Evolutionary conservation across 768 basidiomycete genomes (phyloP).

Genomic region (Russula lepida): DNA sequence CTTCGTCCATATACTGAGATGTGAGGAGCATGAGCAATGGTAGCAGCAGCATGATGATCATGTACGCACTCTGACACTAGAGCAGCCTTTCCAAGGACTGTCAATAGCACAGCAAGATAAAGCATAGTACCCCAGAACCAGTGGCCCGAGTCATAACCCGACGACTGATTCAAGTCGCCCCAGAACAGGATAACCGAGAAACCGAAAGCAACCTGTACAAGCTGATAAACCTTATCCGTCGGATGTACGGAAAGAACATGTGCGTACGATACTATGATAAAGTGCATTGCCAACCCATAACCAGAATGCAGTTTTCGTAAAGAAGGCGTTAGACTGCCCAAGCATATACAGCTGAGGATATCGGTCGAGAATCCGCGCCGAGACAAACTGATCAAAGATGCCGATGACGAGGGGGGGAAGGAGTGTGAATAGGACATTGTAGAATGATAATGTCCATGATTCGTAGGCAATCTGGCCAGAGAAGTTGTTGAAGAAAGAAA

Average conservation of each 20-base stretch:
- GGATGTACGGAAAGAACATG: background rate
- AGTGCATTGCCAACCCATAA: slow-evolving; percentile 83
- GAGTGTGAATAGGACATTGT: slow-evolving; percentile 94
- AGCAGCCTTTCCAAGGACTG: slow-evolving; percentile 95
- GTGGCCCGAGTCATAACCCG: slow-evolving; percentile 82
- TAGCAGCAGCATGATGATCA: background rate
- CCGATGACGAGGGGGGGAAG: slow-evolving; percentile 96
- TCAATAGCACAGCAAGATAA: slow-evolving; percentile 89
- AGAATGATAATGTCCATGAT: slow-evolving; percentile 96
- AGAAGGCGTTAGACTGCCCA: slow-evolving; percentile 91
- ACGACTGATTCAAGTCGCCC: slow-evolving; percentile 77
- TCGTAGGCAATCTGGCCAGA: slow-evolving; percentile 98
- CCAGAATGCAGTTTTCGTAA: slow-evolving; percentile 88
- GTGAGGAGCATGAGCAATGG: background rate
- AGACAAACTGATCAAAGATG: slow-evolving; percentile 97
- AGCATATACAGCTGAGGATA: slow-evolving; percentile 95
- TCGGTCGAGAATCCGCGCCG: slow-evolving; percentile 89
- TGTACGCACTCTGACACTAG: slow-evolving; percentile 88
- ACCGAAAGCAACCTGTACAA: slow-evolving; percentile 64
- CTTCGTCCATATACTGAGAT: slow-evolving; percentile 90
- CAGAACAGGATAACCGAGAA: slow-evolving; percentile 89
- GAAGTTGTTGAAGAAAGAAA: slow-evolving; percentile 98
- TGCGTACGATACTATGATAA: slow-evolving; percentile 77
- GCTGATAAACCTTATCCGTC: background rate
- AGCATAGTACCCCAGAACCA: slow-evolving; percentile 99